Evolutionary conservation across 2,329 filamentous ascomycete species (phyloP).

Genomic region (Alternaria brassicicola): DNA sequence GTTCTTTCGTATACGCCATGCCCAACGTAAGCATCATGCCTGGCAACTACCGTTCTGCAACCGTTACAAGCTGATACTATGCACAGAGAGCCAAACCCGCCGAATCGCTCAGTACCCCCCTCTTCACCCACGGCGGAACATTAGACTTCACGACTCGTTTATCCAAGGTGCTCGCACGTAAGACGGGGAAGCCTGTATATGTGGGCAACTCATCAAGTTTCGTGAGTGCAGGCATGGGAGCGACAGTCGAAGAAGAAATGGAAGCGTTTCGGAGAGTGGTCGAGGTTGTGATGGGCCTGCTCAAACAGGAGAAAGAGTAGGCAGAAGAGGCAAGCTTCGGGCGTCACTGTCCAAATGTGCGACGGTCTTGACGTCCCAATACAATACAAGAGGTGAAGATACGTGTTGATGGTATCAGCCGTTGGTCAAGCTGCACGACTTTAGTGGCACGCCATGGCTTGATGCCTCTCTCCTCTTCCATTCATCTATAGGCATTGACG

Average conservation of each 20-base stretch:
- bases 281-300: constrained; percentile 66
- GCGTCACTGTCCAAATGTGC: not conserved
- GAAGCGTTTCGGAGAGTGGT: constrained; percentile 80
- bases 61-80: constrained; percentile 14
- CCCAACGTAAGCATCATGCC: constrained; percentile 70
- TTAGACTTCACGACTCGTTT: constrained; percentile 86
- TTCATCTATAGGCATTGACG: not conserved
- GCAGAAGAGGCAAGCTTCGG: not conserved
- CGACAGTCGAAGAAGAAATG: constrained; percentile 91
- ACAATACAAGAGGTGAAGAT: not conserved
- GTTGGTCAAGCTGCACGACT: not conserved
- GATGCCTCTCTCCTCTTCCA: constrained; percentile 1
- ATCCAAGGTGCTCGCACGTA: constrained; percentile 80
- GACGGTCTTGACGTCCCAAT: not conserved
- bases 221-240: constrained; percentile 73
- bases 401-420: not conserved
- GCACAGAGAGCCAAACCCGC: constrained; percentile 49
- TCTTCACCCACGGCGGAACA: constrained; percentile 77
- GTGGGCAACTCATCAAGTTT: constrained; percentile 88
- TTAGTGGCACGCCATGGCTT: not conserved
- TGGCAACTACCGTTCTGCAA: not conserved
- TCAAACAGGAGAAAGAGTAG: constrained; percentile 39
- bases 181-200: constrained; percentile 77
- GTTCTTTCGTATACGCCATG: constrained; percentile 92
- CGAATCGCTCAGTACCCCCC: constrained; percentile 75